phyloP scores from a whole-genome alignment of 352 stramenopile species.

The Elongisporangium undulatum region DNA sequence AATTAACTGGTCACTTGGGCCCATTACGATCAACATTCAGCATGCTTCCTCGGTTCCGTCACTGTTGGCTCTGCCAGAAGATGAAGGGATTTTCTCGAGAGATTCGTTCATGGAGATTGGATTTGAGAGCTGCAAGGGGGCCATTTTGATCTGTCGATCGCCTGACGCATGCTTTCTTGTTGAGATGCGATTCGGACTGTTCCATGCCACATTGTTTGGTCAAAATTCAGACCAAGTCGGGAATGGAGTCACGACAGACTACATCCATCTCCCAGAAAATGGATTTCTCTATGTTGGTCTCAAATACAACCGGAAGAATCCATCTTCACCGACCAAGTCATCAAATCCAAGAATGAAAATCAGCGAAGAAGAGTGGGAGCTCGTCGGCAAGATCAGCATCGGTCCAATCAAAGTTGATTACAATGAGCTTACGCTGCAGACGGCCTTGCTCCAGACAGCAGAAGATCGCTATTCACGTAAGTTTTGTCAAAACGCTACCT shows the following conservation, averaged over 20 bases:
- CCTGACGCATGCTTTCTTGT: constrained; percentile 37
- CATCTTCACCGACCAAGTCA: constrained; percentile 7
- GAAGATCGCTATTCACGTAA: constrained; percentile 8
- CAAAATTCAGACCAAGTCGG: constrained; percentile 9
- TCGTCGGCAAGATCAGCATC: constrained; percentile 59
- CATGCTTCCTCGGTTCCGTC: constrained; percentile 12
- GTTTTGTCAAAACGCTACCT: background rate
- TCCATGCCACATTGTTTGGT: constrained; percentile 34
- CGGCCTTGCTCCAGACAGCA: constrained; percentile 15
- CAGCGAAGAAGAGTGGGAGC: constrained; percentile 29
- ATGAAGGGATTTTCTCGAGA: background rate
- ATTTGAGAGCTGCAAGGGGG: constrained; percentile 42
- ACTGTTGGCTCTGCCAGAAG: background rate
- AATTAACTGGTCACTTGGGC: constrained; percentile 56
- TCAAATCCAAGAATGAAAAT: constrained; percentile 8
- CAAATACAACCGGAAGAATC: constrained; percentile 42
- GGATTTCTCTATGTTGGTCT: constrained; percentile 71
- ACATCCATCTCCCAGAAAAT: constrained; percentile 58
- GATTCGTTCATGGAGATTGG: constrained; percentile 29
- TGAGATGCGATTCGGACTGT: constrained; percentile 50
- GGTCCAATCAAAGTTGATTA: constrained; percentile 57
- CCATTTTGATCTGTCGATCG: constrained; percentile 26
- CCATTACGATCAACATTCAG: constrained; percentile 33
- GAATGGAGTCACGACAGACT: constrained; percentile 57
- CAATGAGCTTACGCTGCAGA: constrained; percentile 42